Conservation (phyloP, 192 early-diverging fungal species). For the Coemansia sp. region DNA sequence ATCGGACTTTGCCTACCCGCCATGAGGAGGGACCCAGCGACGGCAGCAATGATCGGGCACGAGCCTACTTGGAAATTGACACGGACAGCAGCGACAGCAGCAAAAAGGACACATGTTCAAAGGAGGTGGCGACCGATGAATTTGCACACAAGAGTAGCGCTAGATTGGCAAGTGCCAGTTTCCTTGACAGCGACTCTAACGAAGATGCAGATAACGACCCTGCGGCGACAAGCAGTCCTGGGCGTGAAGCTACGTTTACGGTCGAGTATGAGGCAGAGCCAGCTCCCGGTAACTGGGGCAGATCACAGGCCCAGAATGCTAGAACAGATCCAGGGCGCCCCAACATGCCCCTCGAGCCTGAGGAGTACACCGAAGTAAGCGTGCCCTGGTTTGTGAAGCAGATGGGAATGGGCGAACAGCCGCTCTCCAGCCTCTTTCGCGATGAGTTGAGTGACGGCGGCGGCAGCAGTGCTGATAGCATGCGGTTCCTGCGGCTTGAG, state of each 20-base stretch:
- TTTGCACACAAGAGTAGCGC: constrained; percentile 4
- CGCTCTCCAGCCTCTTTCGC: constrained; percentile 41
- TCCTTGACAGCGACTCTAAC: constrained; percentile 18
- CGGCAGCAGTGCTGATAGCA: not conserved
- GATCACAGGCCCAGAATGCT: not conserved
- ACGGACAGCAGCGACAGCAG: not conserved
- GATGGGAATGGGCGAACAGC: constrained; percentile 52
- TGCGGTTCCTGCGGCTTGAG: not conserved
- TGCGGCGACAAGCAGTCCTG: not conserved
- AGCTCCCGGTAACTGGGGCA: constrained; percentile 43
- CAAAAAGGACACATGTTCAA: not conserved
- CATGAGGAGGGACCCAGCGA: not conserved
- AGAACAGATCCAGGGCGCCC: constrained; percentile 6
- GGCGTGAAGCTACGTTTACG: constrained; percentile 32
- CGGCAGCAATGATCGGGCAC: not conserved
- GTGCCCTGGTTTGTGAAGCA: constrained; percentile 53
- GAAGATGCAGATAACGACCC: constrained; percentile 7
- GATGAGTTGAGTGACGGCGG: constrained; percentile 19
- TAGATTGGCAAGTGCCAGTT: constrained; percentile 4
- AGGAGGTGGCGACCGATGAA: not conserved
- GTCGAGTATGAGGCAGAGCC: constrained; percentile 32
- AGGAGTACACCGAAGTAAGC: constrained; percentile 26
- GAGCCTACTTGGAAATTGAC: not conserved
- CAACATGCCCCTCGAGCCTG: constrained; percentile 53
- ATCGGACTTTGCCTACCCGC: not conserved